phyloP scores from a whole-genome alignment of 2,329 filamentous ascomycete genomes.

The Ophiostoma pallidulum region DNA sequence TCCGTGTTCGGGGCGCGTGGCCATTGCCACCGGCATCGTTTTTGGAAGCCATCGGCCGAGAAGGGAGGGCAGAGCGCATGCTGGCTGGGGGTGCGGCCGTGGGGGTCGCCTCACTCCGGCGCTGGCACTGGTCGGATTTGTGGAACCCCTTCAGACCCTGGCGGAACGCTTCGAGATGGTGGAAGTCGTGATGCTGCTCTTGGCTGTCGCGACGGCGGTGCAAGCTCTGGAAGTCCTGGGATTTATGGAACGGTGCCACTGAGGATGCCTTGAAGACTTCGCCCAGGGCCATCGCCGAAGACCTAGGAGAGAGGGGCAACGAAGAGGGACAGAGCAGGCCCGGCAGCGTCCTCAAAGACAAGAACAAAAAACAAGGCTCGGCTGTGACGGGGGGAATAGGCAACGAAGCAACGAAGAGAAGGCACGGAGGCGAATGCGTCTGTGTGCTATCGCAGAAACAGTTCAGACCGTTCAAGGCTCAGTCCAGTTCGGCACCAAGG shows the following conservation, averaged over 20 bases:
- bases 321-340: background rate
- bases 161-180: slow-evolving; percentile 6
- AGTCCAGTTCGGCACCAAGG: too few species aligned
- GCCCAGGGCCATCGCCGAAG: slow-evolving; percentile 18
- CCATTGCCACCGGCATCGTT: slow-evolving; percentile 6
- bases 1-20: slow-evolving; percentile 9
- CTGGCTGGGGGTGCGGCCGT: background rate
- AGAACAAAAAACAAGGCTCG: too few species aligned
- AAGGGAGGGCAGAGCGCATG: slow-evolving; percentile 20
- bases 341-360: background rate
- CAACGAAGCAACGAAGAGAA: too few species aligned
- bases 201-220: background rate
- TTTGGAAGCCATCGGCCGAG: slow-evolving; percentile 19
- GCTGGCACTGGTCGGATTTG: background rate
- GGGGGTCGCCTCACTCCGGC: background rate
- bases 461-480: too few species aligned
- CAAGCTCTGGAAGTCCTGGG: background rate
- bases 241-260: slow-evolving; percentile 13
- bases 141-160: slow-evolving; percentile 6
- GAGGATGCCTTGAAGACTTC: slow-evolving; percentile 16
- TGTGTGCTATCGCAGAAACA: too few species aligned
- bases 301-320: background rate
- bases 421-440: too few species aligned
- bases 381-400: background rate
- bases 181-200: background rate